Base-by-base conservation (phyloP, 768 basidiomycete genomes). In the Crucibulum laeve region DNA sequence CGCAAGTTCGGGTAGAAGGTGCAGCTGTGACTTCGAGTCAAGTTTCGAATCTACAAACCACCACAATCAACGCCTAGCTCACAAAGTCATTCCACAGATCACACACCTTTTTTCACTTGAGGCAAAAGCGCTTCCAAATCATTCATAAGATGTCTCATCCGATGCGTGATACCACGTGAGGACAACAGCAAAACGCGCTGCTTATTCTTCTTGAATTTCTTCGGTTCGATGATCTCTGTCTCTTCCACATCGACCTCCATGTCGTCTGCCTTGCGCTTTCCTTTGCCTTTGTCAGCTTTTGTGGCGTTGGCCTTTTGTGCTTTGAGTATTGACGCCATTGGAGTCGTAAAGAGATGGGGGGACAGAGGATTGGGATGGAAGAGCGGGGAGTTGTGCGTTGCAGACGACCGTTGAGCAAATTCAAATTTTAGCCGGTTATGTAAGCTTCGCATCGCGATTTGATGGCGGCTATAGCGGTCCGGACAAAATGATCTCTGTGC, bases 71-170 rank as follows among this genome's bases (percentile, higher is more conserved):
- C 21, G 43, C 7, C 14, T 26, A 11, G 10, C 10, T 22, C 30
- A 34, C 7, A 19, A 24, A 18, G 3, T 14, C 33, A 33, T 11
- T 10, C 42, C 13, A 37, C 3, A 10, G 40, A 28, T 19, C 37
- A 46, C 77, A 43, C 40, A 91, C 96, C 96, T 74, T 96, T 98
- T 72, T 98, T 99, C 3, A 89, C 79, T 63, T 99, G 96, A 4
- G 96, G 96, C 7, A 99, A 63, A 22, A 99, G 69, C 0, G 76
- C 80, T 60, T 94, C 90, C 42, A 99, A 58, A 62, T 99, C 96
- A 53, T 84, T 88, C 91, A 97, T 93, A 46, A 99, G 71, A 63
- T 99, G 96, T 50, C 96, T 71, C 93, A 97, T 97, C 21, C 96
- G 80, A 64, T 94, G 88, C 15, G 92, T 97, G 43, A 97, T 78